phyloP scores from a whole-genome alignment of 768 basidiomycete genomes.

The Leccinum obscurum region DNA sequence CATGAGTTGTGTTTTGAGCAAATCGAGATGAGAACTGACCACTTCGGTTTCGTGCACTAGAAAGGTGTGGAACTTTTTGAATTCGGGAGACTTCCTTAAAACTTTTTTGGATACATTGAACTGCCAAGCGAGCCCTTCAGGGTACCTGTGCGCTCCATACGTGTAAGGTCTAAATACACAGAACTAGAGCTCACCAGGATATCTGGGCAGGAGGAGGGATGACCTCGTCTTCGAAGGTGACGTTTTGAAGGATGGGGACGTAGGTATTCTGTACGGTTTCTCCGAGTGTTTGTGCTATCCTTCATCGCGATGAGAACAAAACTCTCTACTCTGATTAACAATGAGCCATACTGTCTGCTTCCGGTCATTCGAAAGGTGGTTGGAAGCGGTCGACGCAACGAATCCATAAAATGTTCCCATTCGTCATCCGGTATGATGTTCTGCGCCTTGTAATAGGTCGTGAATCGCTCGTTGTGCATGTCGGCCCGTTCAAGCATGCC shows the following conservation, averaged over 20 bases:
- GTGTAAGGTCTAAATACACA: not conserved
- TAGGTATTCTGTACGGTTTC: constrained; percentile 73
- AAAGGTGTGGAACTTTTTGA: constrained; percentile 94
- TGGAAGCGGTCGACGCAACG: constrained; percentile 72
- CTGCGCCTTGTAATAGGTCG: constrained; percentile 73
- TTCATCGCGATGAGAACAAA: constrained; percentile 31
- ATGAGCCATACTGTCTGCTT: constrained; percentile 67
- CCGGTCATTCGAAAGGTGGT: constrained; percentile 94
- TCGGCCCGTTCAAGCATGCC: constrained; percentile 56
- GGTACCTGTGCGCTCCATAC: constrained; percentile 62
- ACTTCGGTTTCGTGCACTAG: constrained; percentile 98
- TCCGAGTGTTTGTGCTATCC: constrained; percentile 74
- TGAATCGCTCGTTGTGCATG: constrained; percentile 72
- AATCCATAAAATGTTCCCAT: constrained; percentile 71
- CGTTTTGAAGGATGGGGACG: constrained; percentile 71
- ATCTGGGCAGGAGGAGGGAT: constrained; percentile 82
- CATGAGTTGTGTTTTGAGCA: constrained; percentile 1
- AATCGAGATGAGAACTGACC: constrained; percentile 46
- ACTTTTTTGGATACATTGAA: constrained; percentile 89
- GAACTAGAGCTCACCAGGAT: constrained; percentile 60
- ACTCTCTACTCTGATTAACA: not conserved
- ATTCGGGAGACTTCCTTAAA: constrained; percentile 83
- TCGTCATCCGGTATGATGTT: constrained; percentile 73
- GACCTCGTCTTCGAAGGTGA: constrained; percentile 71
- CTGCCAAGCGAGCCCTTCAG: constrained; percentile 94